These are phyloP conservation scores for Nicotiana noctiflora DNA, from an alignment of 257 asterid species.

Conservation along the genomic window DNA sequence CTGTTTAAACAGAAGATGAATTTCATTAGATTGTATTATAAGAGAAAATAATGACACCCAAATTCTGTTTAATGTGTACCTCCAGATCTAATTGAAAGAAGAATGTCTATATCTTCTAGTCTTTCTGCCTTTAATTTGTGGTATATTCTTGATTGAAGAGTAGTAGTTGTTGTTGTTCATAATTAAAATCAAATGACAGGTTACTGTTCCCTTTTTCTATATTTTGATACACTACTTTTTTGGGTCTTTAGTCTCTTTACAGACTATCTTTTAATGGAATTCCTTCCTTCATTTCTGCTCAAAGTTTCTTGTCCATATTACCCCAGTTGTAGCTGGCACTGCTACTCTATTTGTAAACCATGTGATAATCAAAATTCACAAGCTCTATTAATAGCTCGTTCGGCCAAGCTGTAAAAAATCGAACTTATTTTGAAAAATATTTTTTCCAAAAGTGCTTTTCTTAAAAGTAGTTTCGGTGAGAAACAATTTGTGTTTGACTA, in stretches of 20 bases:
- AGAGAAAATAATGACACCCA: constrained; percentile 21
- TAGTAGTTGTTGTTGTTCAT: background rate
- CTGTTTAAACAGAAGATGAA: constrained; percentile 16
- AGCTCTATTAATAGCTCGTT: too few relatives aligned
- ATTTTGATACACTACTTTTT: too few relatives aligned
- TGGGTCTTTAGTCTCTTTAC: constrained; percentile 25
- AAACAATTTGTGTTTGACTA: too few relatives aligned
- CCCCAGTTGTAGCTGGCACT: background rate
- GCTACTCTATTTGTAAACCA: background rate
- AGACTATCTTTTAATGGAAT: constrained; percentile 22
- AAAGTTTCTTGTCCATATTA: background rate
- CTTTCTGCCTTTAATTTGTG: background rate
- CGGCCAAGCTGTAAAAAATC: too few relatives aligned
- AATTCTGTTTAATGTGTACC: constrained; percentile 26
- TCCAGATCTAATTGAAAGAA: constrained; percentile 35
- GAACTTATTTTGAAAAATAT: too few relatives aligned
- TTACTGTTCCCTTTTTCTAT: too few relatives aligned
- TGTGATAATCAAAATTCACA: too few relatives aligned
- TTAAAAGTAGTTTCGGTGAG: too few relatives aligned
- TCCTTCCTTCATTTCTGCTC: constrained; percentile 11
- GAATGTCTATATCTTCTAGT: constrained; percentile 26
- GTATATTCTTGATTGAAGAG: background rate
- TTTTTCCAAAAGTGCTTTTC: too few relatives aligned
- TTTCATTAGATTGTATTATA: background rate
- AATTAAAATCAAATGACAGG: too few relatives aligned